Base-by-base conservation (phyloP, 129 eudicot species). In the Tagetes erecta region DNA sequence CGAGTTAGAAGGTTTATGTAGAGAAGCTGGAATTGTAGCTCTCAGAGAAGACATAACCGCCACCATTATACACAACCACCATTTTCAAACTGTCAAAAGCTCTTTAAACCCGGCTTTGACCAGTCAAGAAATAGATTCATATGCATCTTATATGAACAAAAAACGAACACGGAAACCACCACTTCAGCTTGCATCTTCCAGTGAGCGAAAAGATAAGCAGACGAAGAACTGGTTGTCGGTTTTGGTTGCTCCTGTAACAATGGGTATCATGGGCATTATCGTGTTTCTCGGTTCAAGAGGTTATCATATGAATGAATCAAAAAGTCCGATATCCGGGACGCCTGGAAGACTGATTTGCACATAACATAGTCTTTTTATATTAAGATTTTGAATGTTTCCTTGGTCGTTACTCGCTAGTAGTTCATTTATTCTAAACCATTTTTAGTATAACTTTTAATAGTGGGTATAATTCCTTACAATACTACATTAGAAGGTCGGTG, bases 21-120 rank as follows among this genome's bases (percentile, higher is more conserved):
- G 78, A 52, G 97, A 91, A 85, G 99, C 97, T 40, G 99, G 89
- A 79, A 86, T 91, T 1, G 89, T 86, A 45, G 97, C 98, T 69
- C 78, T 91, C 14, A 86, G 99, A 71, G 97, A 94, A 82, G 83
- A 88, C 84, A 90, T 88, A 72, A 72, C 84, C 5, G 96, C 97
- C 53, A 74, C 79, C 45, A 67, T 75, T 6, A 87, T 94, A 53
- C 81, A 82, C 73, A 60, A 80, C 76, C 83, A 86, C 55, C 98
- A 94, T 77, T 94, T 94, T 64, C 84, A 82, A 78, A 86, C 83
- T 0, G 98, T 83, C 8, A 67, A 66, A 81, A 77, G 72, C 50
- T 87, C 91, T 0, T 72, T 89, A 52, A 92, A 82, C 66, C 94
- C 96, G 60, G 86, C 88, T 10, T 85, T 89, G 52, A 83, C 88